A percentile compares a stretch with the other conserved stretches of the same genome.
These are phyloP conservation scores for Raffaelea albimanens DNA, from an alignment of 2,329 filamentous ascomycete species.

Conservation along the genomic window DNA sequence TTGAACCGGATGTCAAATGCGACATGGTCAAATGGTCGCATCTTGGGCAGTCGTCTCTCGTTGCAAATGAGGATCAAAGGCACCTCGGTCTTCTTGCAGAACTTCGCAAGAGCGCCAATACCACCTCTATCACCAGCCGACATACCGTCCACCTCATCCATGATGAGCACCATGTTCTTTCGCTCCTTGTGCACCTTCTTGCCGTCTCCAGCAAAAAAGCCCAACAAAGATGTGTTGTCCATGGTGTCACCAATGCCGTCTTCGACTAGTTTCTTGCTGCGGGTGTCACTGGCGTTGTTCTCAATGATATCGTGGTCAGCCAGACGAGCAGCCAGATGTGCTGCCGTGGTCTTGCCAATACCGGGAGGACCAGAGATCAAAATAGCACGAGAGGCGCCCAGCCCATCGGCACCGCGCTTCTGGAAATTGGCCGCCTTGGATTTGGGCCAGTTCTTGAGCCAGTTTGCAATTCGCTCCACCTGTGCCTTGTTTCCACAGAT, in stretches of 20 bases:
- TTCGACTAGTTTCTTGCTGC: conserved; percentile 94
- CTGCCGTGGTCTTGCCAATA: conserved; percentile 95
- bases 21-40: conserved; percentile 92
- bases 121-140: conserved; percentile 93
- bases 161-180: conserved; percentile 91
- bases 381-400: conserved; percentile 75
- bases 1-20: conserved; percentile 81
- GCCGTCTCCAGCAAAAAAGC: conserved; percentile 79
- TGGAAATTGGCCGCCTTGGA: conserved; percentile 74
- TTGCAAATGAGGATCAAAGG: conserved; percentile 98
- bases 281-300: conserved; percentile 88
- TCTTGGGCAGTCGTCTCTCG: conserved; percentile 84
- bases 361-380: conserved; percentile 93
- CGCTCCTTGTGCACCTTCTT: conserved; percentile 71
- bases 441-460: conserved; percentile 76
- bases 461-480: conserved; percentile 82
- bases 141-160: conserved; percentile 99
- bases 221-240: conserved; percentile 84
- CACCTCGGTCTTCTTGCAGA: conserved; percentile 90
- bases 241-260: conserved; percentile 79
- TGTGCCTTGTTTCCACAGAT: conserved; percentile 91
- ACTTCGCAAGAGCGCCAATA: conserved; percentile 85
- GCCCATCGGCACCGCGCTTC: conserved; percentile 72
- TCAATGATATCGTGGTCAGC: conserved; percentile 92
- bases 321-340: conserved; percentile 84